phyloP scores from a whole-genome alignment of 2,329 filamentous ascomycete genomes.

The Thyridium curvatum region DNA sequence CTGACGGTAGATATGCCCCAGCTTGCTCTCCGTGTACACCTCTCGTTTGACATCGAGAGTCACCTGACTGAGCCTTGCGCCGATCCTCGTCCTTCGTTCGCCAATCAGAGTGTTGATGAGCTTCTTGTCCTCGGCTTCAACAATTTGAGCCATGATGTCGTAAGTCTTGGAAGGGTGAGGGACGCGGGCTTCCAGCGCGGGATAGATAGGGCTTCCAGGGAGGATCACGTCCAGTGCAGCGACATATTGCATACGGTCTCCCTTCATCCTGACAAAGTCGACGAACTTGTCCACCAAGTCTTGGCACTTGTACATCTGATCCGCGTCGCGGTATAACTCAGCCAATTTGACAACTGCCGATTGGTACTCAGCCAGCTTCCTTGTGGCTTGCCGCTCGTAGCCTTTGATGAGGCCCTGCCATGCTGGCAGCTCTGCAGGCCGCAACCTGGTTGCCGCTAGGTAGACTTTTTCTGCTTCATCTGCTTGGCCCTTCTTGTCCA shows the following conservation, averaged over 20 bases:
- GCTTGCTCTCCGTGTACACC: slow-evolving; percentile 65
- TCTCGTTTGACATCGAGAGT: slow-evolving; percentile 84
- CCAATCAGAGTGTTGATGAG: slow-evolving; percentile 86
- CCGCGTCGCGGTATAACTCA: slow-evolving; percentile 62
- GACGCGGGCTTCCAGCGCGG: slow-evolving; percentile 75
- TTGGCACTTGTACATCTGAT: slow-evolving; percentile 57
- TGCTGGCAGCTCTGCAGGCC: slow-evolving; percentile 70
- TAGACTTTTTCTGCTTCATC: slow-evolving; percentile 76
- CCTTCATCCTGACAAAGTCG: slow-evolving; percentile 65
- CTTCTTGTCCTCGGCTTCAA: slow-evolving; percentile 81
- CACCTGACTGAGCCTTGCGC: slow-evolving; percentile 76
- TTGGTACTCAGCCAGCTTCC: slow-evolving; percentile 68
- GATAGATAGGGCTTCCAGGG: slow-evolving; percentile 75
- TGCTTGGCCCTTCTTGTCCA: slow-evolving; percentile 67
- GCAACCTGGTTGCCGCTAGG: slow-evolving; percentile 62
- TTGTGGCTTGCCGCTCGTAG: slow-evolving; percentile 69
- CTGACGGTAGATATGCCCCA: slow-evolving; percentile 76
- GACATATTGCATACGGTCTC: slow-evolving; percentile 67
- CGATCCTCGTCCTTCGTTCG: slow-evolving; percentile 80
- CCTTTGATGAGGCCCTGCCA: slow-evolving; percentile 87
- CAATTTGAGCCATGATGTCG: slow-evolving; percentile 72
- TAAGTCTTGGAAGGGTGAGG: slow-evolving; percentile 77
- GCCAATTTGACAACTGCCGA: slow-evolving; percentile 68
- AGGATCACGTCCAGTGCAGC: slow-evolving; percentile 70
- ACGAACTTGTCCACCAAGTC: slow-evolving; percentile 75